Base-by-base conservation (phyloP, 2,329 filamentous ascomycete species). In the Scytalidium lignicola region DNA sequence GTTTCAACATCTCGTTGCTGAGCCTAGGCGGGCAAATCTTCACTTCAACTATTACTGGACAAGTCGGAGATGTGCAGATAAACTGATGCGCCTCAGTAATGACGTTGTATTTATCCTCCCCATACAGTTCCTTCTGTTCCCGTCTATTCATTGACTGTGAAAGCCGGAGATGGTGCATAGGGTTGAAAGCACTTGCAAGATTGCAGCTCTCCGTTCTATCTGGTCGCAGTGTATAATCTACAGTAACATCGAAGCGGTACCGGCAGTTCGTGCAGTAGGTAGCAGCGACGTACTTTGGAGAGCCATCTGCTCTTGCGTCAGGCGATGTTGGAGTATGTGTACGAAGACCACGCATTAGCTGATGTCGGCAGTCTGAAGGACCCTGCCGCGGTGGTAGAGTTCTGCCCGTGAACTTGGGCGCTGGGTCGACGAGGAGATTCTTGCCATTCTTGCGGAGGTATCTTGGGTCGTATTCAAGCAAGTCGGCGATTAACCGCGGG, bases 251-350 rank as follows among this genome's bases (percentile, higher is more conserved):
- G 41, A 86, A 68, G 65, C 88, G 83, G 59, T 74, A 73, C 46
- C 80, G 76, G 62, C 85, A 88, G 51, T 70, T 72, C 49, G 72
- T 67, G 65, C 85, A 88, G 55, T 81, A 74, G 3, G 81, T 74
- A 15, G 82, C 76, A 22, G 85, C 70, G 55, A 74, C 80, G 61
- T 78, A 82, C 43, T 71, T 61, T 2, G 73, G 72, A 6, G 63
- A 51, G 26, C 55, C 55, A 51, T 67, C 63, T 29, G 68, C 63
- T 26, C 65, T 59, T 23, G 66, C 61, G 49, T 75, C 72, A 10
- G 54, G 37, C 9, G 67, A 63, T 17, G 49, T 59, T 42, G 66
- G 66, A 51, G 75, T 61, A 26, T 69, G 63, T 47, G 76, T 80
- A 63, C 85, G 80, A 42, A 71, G 68, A 18, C 67, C 53, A 61